These are phyloP conservation scores for Nevesoporus exiguus DNA, from an alignment of 768 basidiomycete species.

Conservation along the genomic window DNA sequence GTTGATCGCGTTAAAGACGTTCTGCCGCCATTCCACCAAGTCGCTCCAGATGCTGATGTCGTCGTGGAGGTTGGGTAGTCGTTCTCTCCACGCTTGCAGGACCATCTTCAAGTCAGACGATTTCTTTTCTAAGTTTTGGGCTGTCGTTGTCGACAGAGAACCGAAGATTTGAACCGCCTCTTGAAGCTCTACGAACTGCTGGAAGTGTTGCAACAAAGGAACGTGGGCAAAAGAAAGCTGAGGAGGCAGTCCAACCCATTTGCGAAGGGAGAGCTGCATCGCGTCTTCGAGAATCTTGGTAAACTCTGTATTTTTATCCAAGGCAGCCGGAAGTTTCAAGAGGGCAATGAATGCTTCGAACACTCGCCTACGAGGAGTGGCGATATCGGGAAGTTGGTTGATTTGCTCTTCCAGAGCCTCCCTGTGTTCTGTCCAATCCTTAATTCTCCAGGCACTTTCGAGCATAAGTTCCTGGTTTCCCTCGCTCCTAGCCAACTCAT, in stretches of 20 bases:
- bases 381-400: constrained; percentile 73
- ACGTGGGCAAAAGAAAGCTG: constrained; percentile 90
- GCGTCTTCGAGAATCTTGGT: constrained; percentile 88
- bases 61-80: constrained; percentile 91
- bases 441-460: constrained; percentile 92
- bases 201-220: constrained; percentile 94
- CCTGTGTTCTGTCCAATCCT: constrained; percentile 84
- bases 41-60: constrained; percentile 99
- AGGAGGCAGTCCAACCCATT: constrained; percentile 89
- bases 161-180: constrained; percentile 95
- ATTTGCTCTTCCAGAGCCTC: constrained; percentile 81
- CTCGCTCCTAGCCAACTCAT: constrained; percentile 86
- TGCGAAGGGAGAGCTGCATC: constrained; percentile 92
- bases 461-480: constrained; percentile 88
- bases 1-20: constrained; percentile 96
- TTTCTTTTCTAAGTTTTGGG: constrained; percentile 88
- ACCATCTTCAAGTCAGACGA: constrained; percentile 95
- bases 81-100: constrained; percentile 94
- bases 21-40: constrained; percentile 98
- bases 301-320: constrained; percentile 87
- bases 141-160: constrained; percentile 81
- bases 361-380: constrained; percentile 94
- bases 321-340: constrained; percentile 74
- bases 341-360: constrained; percentile 94
- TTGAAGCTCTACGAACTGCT: constrained; percentile 96